Evolutionary conservation across 2,329 filamentous ascomycete species (phyloP).

Genomic region (Colletotrichum shisoi): DNA sequence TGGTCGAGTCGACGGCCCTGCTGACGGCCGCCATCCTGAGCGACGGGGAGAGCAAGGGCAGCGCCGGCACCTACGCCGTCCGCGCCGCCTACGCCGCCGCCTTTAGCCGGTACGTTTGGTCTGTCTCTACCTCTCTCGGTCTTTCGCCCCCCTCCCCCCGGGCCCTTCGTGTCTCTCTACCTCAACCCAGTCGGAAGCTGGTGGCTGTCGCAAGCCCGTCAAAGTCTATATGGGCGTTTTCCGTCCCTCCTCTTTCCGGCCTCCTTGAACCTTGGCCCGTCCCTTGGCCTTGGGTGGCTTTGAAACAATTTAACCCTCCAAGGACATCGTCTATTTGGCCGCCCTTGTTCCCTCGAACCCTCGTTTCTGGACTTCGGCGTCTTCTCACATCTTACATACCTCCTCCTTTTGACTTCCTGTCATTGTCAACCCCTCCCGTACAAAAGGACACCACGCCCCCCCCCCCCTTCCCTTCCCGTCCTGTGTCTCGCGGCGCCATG

Average conservation of each 20-base stretch:
- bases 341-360: conserved; percentile 7
- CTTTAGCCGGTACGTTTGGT: conserved; percentile 70
- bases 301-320: conserved; percentile 25
- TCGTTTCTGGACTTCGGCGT: conserved; percentile 11
- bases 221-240: conserved; percentile 27
- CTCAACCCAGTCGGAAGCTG: not conserved
- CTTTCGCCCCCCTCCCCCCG: too few relatives aligned
- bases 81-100: conserved; percentile 76
- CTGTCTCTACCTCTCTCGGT: not conserved
- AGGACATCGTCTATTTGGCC: conserved; percentile 11
- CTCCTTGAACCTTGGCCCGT: conserved; percentile 5
- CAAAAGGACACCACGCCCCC: conserved; percentile 1
- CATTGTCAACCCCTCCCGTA: conserved; percentile 1
- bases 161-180: conserved; percentile 18
- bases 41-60: conserved; percentile 58
- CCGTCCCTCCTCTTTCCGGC: not conserved
- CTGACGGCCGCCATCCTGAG: conserved; percentile 73
- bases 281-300: not conserved
- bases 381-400: conserved; percentile 7
- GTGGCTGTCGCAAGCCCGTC: not conserved
- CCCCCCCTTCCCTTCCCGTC: not conserved
- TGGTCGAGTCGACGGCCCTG: conserved; percentile 80
- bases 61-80: conserved; percentile 65
- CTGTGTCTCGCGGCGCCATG: conserved; percentile 11
- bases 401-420: conserved; percentile 8